phyloP scores from a whole-genome alignment of 306 rosid species.

The Quercus engelmannii region DNA sequence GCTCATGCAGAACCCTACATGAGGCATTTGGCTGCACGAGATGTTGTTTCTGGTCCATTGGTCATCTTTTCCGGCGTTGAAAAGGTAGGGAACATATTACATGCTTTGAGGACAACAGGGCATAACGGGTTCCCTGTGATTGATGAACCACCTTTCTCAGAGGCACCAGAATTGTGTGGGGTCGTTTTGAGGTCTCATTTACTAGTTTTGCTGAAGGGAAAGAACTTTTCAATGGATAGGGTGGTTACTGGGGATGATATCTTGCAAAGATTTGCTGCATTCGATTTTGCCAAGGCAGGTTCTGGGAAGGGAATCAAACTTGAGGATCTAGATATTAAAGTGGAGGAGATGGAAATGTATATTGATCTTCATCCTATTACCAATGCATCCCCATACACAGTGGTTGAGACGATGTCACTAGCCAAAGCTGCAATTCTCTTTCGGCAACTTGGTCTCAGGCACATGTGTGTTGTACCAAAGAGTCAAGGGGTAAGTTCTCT shows the following conservation, averaged over 20 bases:
- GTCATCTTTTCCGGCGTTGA: constrained; percentile 67
- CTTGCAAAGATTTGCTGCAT: constrained; percentile 35
- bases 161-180: constrained; percentile 69
- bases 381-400: constrained; percentile 79
- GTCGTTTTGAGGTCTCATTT: constrained; percentile 83
- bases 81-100: constrained; percentile 57
- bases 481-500: constrained; percentile 61
- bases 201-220: constrained; percentile 72
- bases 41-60: constrained; percentile 81
- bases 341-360: constrained; percentile 82
- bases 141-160: constrained; percentile 77
- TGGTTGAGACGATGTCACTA: constrained; percentile 84
- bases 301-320: constrained; percentile 77
- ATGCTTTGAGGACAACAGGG: constrained; percentile 54
- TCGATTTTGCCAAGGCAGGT: constrained; percentile 81
- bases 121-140: constrained; percentile 96
- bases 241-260: constrained; percentile 18
- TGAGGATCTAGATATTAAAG: constrained; percentile 60
- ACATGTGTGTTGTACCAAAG: constrained; percentile 81
- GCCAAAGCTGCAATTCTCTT: constrained; percentile 86
- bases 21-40: constrained; percentile 63
- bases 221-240: constrained; percentile 50
- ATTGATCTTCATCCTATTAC: constrained; percentile 80
- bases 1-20: constrained; percentile 91
- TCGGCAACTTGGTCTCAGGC: constrained; percentile 76